Base-by-base conservation (phyloP, 768 basidiomycete species). In the Phaeotremella skinneri region DNA sequence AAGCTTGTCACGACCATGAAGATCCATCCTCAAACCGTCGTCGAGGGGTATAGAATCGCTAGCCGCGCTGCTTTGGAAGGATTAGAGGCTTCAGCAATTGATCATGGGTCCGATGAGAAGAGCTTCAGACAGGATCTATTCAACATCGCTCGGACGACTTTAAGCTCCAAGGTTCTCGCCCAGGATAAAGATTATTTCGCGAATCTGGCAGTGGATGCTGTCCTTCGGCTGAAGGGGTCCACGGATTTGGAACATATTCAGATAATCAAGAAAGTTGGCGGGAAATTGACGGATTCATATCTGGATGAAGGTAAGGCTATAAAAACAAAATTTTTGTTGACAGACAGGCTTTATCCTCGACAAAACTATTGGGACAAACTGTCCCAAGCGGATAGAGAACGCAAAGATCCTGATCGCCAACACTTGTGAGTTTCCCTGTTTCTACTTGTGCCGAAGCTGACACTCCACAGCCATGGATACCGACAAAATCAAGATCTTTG, bases 401-500 rank as follows among this genome's bases (percentile, higher is more conserved):
- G 93, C 84, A 21, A 97, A 90, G 77, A 98, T 98, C 63, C 80
- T 99, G 61, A 93, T 99, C 61, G 91, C 94, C 52, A 98, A 98
- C 71, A 99, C 96, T n/a, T 90, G 93, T 92, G 70, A 65, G 90
- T 79, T 9, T 9, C n/a, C n/a, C n/a, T n/a, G n/a, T n/a, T n/a
- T 45, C 25, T 14, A 4, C 49, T 32, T 14, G 30, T 37, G 29
- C 23, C 48, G 20, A 29, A 59, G 31, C 20, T 55, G 21, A 61
- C 42, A n/a, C n/a, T n/a, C n/a, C 31, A 11, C 64, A 93, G 92
- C 96, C 2, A 98, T 98, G 96, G 96, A 99, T 79, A 99, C 96
- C 26, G 96, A 99, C 80, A 99, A 99, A 78, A 96, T 98, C 82
- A 99, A 99, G 80, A 88, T 99, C 61, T 99, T 99, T 62, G 96